These are phyloP conservation scores for Kluyveromyces siamensis DNA, from an alignment of 805 yeast species.

Conservation along the genomic window DNA sequence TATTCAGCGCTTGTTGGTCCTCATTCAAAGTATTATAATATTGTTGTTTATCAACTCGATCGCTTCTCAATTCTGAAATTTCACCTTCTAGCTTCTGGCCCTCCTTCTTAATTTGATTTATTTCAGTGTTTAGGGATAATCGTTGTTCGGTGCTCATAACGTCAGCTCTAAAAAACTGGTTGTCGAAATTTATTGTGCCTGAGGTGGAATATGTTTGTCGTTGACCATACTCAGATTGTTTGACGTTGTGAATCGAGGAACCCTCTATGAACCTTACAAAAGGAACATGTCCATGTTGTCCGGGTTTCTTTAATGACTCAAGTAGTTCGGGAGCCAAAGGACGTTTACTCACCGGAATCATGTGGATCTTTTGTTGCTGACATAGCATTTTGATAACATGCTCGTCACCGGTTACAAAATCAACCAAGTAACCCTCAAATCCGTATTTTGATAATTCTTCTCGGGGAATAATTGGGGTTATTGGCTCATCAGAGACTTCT, in stretches of 20 bases:
- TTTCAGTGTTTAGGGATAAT: constrained; percentile 10
- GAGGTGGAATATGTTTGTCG: constrained; percentile 37
- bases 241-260: constrained; percentile 40
- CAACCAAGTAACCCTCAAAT: constrained; percentile 73
- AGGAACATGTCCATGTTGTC: constrained; percentile 32
- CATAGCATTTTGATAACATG: constrained; percentile 67
- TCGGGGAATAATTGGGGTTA: constrained; percentile 18
- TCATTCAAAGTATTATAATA: not conserved
- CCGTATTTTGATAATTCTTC: constrained; percentile 42
- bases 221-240: constrained; percentile 56
- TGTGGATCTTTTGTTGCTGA: constrained; percentile 39
- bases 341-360: constrained; percentile 54
- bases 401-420: constrained; percentile 63
- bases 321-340: constrained; percentile 36
- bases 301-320: constrained; percentile 29
- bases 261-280: constrained; percentile 57
- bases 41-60: not conserved
- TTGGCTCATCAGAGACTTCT: constrained; percentile 27
- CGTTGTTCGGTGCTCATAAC: constrained; percentile 20
- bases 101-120: constrained; percentile 7
- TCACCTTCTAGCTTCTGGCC: constrained; percentile 6
- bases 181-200: constrained; percentile 7
- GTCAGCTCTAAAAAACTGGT: constrained; percentile 18
- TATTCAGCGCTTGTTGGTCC: not conserved
- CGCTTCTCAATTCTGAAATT: constrained; percentile 7